Evolutionary conservation across 78 protist genomes (phyloP).

Genomic region (Dictyostelium citrinum): DNA sequence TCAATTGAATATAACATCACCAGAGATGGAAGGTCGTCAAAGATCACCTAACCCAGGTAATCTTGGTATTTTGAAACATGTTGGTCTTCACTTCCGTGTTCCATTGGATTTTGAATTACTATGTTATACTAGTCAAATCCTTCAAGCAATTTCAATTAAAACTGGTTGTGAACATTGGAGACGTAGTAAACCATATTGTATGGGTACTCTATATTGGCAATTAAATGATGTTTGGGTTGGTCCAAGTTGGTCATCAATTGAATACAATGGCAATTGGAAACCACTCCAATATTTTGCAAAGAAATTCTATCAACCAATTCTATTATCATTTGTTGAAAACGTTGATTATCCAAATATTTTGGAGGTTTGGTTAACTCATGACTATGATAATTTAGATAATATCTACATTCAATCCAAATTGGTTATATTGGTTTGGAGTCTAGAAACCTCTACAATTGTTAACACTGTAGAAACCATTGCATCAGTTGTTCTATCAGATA

Average conservation of each 20-base stretch:
- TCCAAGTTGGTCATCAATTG: constrained; percentile 86
- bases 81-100: constrained; percentile 55
- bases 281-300: constrained; percentile 82
- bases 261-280: constrained; percentile 83
- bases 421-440: neutral
- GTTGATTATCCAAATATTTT: neutral
- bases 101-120: constrained; percentile 23
- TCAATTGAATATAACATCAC: constrained; percentile 72
- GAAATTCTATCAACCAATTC: constrained; percentile 45
- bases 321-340: constrained; percentile 20
- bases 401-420: neutral
- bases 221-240: constrained; percentile 88
- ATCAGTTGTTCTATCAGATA: neutral
- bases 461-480: neutral
- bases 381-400: neutral
- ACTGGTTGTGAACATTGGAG: constrained; percentile 85
- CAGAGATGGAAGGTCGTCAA: constrained; percentile 77
- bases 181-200: constrained; percentile 73
- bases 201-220: constrained; percentile 93
- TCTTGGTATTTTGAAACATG: constrained; percentile 51
- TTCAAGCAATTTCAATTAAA: constrained; percentile 67
- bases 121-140: constrained; percentile 48
- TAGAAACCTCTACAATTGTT: neutral
- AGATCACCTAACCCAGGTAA: constrained; percentile 78
- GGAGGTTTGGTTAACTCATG: constrained; percentile 35